A percentile compares a stretch with the other conserved stretches of the same genome.
Evolutionary conservation across 1,284 basidiomycete genomes (phyloP).

Genomic region (Ceratobasidium sp.): DNA sequence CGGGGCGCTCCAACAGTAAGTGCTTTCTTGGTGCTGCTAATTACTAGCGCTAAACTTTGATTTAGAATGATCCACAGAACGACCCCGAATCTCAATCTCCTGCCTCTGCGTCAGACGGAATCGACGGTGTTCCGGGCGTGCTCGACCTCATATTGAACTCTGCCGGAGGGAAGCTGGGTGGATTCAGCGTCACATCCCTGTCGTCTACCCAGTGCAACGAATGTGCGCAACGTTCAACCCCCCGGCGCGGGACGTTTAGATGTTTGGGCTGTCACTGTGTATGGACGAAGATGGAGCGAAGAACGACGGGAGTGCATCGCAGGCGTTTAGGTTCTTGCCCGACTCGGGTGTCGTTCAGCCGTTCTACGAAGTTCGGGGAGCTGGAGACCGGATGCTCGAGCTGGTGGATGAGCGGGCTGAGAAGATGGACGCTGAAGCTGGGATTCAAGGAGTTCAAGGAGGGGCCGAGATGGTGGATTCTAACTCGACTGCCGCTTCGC

Average conservation of each 20-base stretch:
- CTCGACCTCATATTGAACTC: not conserved
- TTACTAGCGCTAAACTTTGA: not conserved
- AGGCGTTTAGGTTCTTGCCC: slow-evolving; percentile 12
- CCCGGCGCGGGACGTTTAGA: not conserved
- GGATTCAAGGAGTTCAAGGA: no score
- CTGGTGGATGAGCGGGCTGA: not conserved
- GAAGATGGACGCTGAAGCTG: not conserved
- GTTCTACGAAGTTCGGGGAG: slow-evolving; percentile 2
- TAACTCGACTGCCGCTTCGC: no score
- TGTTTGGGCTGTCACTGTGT: slow-evolving; percentile 8
- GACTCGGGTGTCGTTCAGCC: not conserved
- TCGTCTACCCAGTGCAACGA: not conserved
- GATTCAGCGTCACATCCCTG: not conserved
- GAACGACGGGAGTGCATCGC: not conserved
- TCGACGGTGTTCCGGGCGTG: not conserved
- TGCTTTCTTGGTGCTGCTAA: not conserved
- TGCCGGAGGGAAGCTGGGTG: not conserved
- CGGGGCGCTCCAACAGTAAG: not conserved
- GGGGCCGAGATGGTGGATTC: no score
- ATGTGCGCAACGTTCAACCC: slow-evolving; percentile 28
- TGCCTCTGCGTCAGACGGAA: not conserved
- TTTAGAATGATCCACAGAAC: not conserved
- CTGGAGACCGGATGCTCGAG: not conserved
- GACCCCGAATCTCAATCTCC: not conserved
- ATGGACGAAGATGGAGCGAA: not conserved